A percentile compares a stretch with the other conserved stretches of the same genome.
Conservation (phyloP, 2,329 filamentous ascomycete species). For the Stachybotrys elegans region DNA sequence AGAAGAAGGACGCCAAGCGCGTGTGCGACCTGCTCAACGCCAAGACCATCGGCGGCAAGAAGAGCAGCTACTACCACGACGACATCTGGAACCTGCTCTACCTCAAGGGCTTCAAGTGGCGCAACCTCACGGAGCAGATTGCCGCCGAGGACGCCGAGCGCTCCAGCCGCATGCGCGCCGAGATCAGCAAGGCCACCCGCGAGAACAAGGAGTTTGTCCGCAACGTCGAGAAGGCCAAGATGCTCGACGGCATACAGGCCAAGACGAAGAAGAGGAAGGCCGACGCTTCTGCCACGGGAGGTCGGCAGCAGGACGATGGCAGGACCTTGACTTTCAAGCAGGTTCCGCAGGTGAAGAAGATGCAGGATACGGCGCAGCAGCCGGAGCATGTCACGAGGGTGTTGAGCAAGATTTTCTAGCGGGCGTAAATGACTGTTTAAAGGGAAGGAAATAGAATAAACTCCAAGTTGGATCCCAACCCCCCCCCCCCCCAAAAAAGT, state of each 20-base stretch:
- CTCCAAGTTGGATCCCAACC: not conserved
- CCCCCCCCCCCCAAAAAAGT: not conserved
- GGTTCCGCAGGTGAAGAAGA: slow-evolving; percentile 51
- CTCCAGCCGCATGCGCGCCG: slow-evolving; percentile 68
- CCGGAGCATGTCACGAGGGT: slow-evolving; percentile 55
- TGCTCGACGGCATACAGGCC: slow-evolving; percentile 68
- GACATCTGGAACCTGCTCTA: slow-evolving; percentile 85
- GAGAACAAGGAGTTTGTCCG: slow-evolving; percentile 79
- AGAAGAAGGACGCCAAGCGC: slow-evolving; percentile 72
- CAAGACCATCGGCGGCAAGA: slow-evolving; percentile 75
- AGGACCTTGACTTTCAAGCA: slow-evolving; percentile 57
- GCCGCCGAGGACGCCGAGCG: slow-evolving; percentile 76
- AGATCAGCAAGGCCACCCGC: slow-evolving; percentile 68
- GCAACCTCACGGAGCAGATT: slow-evolving; percentile 70
- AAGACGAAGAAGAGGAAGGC: slow-evolving; percentile 36
- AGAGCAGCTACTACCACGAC: slow-evolving; percentile 76
- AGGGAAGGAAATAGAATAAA: no score
- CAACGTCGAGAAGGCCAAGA: slow-evolving; percentile 76
- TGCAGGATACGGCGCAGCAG: slow-evolving; percentile 37
- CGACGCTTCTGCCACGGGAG: slow-evolving; percentile 15
- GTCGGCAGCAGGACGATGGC: slow-evolving; percentile 12
- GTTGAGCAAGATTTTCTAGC: slow-evolving; percentile 60
- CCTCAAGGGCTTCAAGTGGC: slow-evolving; percentile 80
- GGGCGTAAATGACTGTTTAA: no score
- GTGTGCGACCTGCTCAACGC: slow-evolving; percentile 73